These are phyloP conservation scores for Cystobasidium onofrii DNA, from an alignment of 768 basidiomycete species.

Conservation along the genomic window DNA sequence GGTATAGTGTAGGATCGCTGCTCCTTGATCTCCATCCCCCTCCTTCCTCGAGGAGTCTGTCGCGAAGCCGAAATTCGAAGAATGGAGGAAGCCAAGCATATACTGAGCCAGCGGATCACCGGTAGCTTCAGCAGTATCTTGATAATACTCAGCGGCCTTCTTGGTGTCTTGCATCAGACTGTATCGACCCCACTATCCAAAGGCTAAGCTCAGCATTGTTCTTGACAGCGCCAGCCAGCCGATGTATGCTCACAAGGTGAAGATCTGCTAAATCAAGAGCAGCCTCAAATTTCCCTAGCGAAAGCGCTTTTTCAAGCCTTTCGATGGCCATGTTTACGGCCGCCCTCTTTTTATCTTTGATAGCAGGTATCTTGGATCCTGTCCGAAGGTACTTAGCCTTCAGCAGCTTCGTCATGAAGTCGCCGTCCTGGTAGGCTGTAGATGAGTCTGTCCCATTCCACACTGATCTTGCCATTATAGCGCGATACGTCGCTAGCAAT, in stretches of 20 bases:
- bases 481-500: constrained; percentile 13
- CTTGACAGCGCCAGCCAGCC: no score
- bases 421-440: not conserved
- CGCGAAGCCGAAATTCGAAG: constrained; percentile 63
- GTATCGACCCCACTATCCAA: constrained; percentile 44
- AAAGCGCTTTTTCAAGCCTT: constrained; percentile 20
- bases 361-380: not conserved
- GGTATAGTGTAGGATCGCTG: constrained; percentile 77
- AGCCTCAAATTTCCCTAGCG: constrained; percentile 16
- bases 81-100: constrained; percentile 75
- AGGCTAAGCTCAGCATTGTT: no score
- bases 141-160: constrained; percentile 59
- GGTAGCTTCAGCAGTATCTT: constrained; percentile 57
- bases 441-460: not conserved
- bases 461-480: not conserved
- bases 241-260: constrained; percentile 70
- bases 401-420: constrained; percentile 39
- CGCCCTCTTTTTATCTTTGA: not conserved
- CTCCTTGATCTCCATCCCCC: constrained; percentile 48
- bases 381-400: constrained; percentile 17
- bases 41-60: constrained; percentile 54
- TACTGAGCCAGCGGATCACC: constrained; percentile 84
- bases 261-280: constrained; percentile 55
- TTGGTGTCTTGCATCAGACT: constrained; percentile 56
- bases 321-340: constrained; percentile 13